A percentile compares a stretch with the other conserved stretches of the same genome.
phyloP scores from a whole-genome alignment of 2,329 filamentous ascomycete genomes.

The Emericellopsis atlantica region DNA sequence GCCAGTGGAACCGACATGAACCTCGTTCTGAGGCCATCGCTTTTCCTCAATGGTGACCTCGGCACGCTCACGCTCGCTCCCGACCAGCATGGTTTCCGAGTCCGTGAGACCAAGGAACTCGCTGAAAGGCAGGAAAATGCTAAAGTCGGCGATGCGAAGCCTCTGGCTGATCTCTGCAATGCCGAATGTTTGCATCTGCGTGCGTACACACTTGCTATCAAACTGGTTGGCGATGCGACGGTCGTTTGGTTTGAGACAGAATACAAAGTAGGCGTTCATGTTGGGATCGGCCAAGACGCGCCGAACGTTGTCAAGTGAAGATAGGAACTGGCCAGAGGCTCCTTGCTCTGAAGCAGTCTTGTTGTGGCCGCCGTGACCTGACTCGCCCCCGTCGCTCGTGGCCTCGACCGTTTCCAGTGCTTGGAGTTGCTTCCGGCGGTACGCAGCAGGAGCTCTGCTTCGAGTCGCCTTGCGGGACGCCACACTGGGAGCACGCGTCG shows the following conservation, averaged over 20 bases:
- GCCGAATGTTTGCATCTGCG: slow-evolving; percentile 87
- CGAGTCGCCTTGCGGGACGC: slow-evolving; percentile 62
- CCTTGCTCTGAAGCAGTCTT: slow-evolving; percentile 57
- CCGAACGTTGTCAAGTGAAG: slow-evolving; percentile 79
- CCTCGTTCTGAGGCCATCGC: slow-evolving; percentile 86
- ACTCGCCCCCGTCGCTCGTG: slow-evolving; percentile 32
- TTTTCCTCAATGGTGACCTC: slow-evolving; percentile 87
- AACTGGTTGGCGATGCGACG: slow-evolving; percentile 96
- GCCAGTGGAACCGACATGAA: slow-evolving; percentile 79
- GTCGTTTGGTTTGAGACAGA: slow-evolving; percentile 96
- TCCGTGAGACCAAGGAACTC: slow-evolving; percentile 89
- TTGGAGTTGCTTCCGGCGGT: slow-evolving; percentile 26
- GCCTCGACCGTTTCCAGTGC: slow-evolving; percentile 33
- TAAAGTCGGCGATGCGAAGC: slow-evolving; percentile 87
- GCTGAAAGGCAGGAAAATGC: slow-evolving; percentile 85
- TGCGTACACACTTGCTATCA: slow-evolving; percentile 94
- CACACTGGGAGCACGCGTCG: slow-evolving; percentile 83
- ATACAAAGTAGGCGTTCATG: slow-evolving; percentile 90
- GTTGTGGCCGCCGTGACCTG: slow-evolving; percentile 24
- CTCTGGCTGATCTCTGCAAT: slow-evolving; percentile 96
- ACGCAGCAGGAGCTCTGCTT: slow-evolving; percentile 16
- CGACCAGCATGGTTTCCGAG: slow-evolving; percentile 72
- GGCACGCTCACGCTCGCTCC: slow-evolving; percentile 83
- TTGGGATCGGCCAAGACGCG: slow-evolving; percentile 72
- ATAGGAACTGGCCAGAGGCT: slow-evolving; percentile 83